Base-by-base conservation (phyloP, 2,329 filamentous ascomycete genomes). In the Sclerotinia sclerotiorum region DNA sequence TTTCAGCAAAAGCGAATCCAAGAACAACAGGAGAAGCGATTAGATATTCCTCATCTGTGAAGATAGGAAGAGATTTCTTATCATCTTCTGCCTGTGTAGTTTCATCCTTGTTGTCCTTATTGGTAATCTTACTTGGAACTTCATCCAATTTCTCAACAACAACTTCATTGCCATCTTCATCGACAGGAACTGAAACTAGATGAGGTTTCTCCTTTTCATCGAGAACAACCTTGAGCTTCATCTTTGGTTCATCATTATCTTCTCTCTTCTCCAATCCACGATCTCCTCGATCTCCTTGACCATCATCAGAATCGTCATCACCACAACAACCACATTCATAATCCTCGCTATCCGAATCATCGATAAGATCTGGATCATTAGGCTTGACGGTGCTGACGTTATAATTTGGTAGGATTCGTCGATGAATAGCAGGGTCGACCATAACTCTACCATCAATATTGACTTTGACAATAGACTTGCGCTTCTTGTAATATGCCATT, bases 361-460 rank as follows among this genome's bases (percentile, higher is more conserved):
- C 84, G 1, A 88, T 75, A 1, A 87, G 78, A 73, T 90, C 87
- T 35, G 87, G 84, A 69, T 93, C 89, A 73, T 91, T 90, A 0
- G 90, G 87, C 62, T 90, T 88, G 67, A 97, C 88, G 1, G 86
- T 84, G 29, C 90, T 92, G 73, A 94, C 87, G 0, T 86, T 86
- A 73, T 97, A 97, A 77, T 97, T 97, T 0, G 93, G 91, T 73
- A 95, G 92, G 78, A 94, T 91, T 46, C 92, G 87, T 11, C 92
- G 87, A 79, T 96, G 93, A 54, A 91, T 91, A 4, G 88, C 88
- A 0, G 92, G 88, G 76, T 97, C 94, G 32, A 97, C 84, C 93
- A 97, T 97, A 71, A 97, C 85, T 42, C 94, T 88, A 24, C 93
- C 91, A 71, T 93, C 92, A 78, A 97, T 90, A 76, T 93, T 93